Percentiles rank a stretch among this genome's conserved stretches.
Conservation (phyloP, 208 protist species). For the Acanthamoeba sp. region DNA sequence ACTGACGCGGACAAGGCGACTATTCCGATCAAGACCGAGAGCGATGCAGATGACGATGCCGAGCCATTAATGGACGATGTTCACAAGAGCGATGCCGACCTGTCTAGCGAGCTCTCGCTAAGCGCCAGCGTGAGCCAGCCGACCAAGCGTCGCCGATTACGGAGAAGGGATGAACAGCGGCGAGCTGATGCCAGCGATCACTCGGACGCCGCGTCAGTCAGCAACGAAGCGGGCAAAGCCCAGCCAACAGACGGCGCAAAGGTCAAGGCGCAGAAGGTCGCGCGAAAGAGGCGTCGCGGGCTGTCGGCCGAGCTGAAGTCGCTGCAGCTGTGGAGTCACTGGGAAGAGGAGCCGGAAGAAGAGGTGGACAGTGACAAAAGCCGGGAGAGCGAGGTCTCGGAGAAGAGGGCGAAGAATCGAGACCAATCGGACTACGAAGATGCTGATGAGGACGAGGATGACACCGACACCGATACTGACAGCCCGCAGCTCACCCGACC, state of each 20-base stretch:
- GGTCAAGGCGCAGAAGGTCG: not conserved
- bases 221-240: not conserved
- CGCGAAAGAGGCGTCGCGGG: not conserved
- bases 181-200: not conserved
- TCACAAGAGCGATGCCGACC: not conserved
- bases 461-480: too few relatives aligned
- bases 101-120: not conserved
- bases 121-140: not conserved
- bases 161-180: not conserved
- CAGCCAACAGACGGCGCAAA: not conserved
- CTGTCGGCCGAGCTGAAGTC: conserved; percentile 20
- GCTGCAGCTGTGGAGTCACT: conserved; percentile 46
- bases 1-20: not conserved
- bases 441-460: not conserved
- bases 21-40: not conserved
- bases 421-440: not conserved
- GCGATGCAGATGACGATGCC: too few relatives aligned
- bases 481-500: too few relatives aligned
- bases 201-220: not conserved
- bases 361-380: not conserved
- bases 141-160: conserved; percentile 14
- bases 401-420: not conserved
- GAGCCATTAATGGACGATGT: too few relatives aligned
- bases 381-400: not conserved
- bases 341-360: not conserved